phyloP scores from a whole-genome alignment of 176 grass and related monocot species.

The Aegilops speltoides region DNA sequence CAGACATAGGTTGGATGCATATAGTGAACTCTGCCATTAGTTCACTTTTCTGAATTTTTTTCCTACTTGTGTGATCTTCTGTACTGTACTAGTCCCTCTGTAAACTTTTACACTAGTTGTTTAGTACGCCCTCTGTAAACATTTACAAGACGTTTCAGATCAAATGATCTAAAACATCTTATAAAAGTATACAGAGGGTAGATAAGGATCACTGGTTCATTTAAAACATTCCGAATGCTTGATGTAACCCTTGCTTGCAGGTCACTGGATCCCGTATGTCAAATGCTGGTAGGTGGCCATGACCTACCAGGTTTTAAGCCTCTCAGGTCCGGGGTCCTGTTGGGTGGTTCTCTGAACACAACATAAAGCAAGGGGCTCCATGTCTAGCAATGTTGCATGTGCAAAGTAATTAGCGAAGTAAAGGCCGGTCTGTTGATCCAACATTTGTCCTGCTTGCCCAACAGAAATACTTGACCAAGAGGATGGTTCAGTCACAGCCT shows the following conservation, averaged over 20 bases:
- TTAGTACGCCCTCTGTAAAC: neutral
- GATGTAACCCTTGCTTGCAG: neutral
- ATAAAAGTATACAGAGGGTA: no score
- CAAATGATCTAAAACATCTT: no score
- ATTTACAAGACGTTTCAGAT: neutral
- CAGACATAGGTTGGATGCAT: neutral
- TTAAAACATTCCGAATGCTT: neutral
- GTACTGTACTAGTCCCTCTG: neutral
- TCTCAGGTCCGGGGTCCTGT: neutral
- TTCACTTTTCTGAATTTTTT: neutral
- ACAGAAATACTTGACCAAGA: neutral
- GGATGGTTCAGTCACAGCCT: neutral
- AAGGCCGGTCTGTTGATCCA: neutral
- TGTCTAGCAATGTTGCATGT: neutral
- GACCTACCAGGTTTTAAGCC: slow-evolving; percentile 1
- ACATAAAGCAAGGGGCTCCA: neutral
- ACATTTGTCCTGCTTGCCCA: neutral
- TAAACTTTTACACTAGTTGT: neutral
- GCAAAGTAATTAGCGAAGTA: neutral
- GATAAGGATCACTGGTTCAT: neutral
- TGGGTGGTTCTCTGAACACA: neutral
- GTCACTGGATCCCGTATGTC: neutral
- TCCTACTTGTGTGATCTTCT: neutral
- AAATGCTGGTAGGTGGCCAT: neutral
- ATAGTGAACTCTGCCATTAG: neutral